A percentile compares a stretch with the other conserved stretches of the same genome.
Conservation (phyloP, 2,329 filamentous ascomycete species). For the Atkinsonella hypoxylon region DNA sequence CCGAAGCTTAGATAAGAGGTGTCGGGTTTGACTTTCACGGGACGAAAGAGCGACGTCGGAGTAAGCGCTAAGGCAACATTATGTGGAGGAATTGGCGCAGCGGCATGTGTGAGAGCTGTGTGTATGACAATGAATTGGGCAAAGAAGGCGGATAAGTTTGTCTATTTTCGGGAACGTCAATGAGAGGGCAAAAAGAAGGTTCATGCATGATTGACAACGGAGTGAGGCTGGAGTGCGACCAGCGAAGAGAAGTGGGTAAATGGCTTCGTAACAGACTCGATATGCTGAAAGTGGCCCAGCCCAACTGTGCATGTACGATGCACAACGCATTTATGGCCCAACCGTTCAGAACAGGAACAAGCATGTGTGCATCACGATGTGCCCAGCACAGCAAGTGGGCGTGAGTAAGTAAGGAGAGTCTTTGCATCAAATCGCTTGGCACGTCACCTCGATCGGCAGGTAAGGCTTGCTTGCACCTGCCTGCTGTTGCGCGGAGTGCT, state of each 20-base stretch:
- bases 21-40: too few species aligned
- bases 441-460: too few species aligned
- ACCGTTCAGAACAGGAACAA: too few species aligned
- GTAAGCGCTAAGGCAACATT: not conserved
- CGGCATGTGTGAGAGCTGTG: not conserved
- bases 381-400: too few species aligned
- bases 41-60: not conserved
- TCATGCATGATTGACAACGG: not conserved
- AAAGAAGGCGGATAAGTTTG: not conserved
- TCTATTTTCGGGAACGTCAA: not conserved
- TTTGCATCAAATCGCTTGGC: too few species aligned
- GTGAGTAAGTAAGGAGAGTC: too few species aligned
- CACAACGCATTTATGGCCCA: too few species aligned
- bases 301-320: too few species aligned
- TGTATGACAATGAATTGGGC: not conserved
- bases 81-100: not conserved
- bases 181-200: not conserved
- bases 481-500: too few species aligned
- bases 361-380: too few species aligned
- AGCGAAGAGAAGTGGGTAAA: not conserved
- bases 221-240: not conserved
- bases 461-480: too few species aligned
- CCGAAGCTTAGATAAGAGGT: too few species aligned
- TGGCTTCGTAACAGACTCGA: not conserved
- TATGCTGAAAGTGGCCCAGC: not conserved